phyloP scores from a whole-genome alignment of 768 basidiomycete species.

The Boletus vermiculosoides region DNA sequence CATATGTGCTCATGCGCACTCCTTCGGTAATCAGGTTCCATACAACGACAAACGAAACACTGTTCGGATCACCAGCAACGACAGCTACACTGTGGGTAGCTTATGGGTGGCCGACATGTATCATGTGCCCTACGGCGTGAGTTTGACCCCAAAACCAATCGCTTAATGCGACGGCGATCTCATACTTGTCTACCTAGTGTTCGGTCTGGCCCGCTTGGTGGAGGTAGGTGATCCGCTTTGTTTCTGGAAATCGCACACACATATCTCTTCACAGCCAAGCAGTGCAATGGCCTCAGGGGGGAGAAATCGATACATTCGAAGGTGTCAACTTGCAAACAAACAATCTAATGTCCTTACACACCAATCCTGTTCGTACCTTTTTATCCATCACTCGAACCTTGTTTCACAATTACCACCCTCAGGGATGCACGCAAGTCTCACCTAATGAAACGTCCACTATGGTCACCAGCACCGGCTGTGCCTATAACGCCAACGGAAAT shows the following conservation, averaged over 20 bases:
- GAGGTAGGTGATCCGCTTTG: constrained; percentile 25
- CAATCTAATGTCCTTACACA: constrained; percentile 78
- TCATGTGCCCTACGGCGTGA: constrained; percentile 63
- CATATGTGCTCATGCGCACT: not conserved
- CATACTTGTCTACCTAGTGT: constrained; percentile 44
- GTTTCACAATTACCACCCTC: not conserved
- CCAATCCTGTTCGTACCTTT: constrained; percentile 42
- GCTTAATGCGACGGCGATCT: not conserved
- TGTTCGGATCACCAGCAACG: constrained; percentile 57
- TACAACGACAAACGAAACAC: constrained; percentile 62
- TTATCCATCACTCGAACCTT: not conserved
- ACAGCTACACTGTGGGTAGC: constrained; percentile 56
- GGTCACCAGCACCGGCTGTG: constrained; percentile 59
- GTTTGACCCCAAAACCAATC: constrained; percentile 21
- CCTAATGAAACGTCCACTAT: constrained; percentile 51
- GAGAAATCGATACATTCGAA: constrained; percentile 81
- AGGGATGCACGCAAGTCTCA: constrained; percentile 54
- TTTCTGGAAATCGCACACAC: not conserved
- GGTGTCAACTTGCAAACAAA: constrained; percentile 65
- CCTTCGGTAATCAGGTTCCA: constrained; percentile 17
- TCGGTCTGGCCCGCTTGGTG: constrained; percentile 72
- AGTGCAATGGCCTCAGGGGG: constrained; percentile 61
- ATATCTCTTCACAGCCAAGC: constrained; percentile 40
- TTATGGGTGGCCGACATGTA: constrained; percentile 64
- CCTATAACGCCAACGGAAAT: constrained; percentile 52